Base-by-base conservation (phyloP, 2,329 filamentous ascomycete genomes). In the Apiospora koreana region DNA sequence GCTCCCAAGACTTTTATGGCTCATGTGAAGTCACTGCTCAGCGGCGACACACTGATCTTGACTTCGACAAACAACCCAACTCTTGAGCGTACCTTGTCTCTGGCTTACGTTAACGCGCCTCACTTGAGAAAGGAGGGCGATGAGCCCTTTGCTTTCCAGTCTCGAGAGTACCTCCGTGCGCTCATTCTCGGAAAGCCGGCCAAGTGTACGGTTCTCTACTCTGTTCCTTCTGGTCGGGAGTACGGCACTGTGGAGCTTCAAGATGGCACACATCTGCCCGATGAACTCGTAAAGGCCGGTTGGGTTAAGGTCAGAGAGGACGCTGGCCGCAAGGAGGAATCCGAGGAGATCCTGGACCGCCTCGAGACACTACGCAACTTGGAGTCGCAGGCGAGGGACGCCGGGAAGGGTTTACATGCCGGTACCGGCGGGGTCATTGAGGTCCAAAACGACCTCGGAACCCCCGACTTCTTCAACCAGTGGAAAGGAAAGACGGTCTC, bases 231-330 rank as follows among this genome's bases (percentile, higher is more conserved):
- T 69, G 92, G 93, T 73, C 92, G 94, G 75, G 95, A 99, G 79
- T 99, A 98, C 79, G 96, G 95, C 74, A 88, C 90, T 73, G 91
- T 94, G 72, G 88, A 89, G 73, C 86, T 98, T 68, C 90, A 92
- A 72, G 92, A 94, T 77, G 94, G 94, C 67, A 89, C 89, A 42
- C 85, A 89, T 69, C 82, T 99, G 67, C 95, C 96, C 23, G 94
- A 98, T 73, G 89, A 93, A 73, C 88, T 93, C 70, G 90, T 98
- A 73, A 91, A 94, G 78, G 93, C 94, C 77, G 96, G 96, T 74
- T 98, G 95, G 94, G 85, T 94, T 73, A 97, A 96, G 83, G 88
- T 99, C 71, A 91, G 96, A 73, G 96, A 99, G 77, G 96, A 99
- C 81, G 95, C 95, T 71, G 95, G 94, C 72, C 92, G 92, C 74